phyloP scores from a whole-genome alignment of 2,329 filamentous ascomycete species.

The Fusarium sp. region DNA sequence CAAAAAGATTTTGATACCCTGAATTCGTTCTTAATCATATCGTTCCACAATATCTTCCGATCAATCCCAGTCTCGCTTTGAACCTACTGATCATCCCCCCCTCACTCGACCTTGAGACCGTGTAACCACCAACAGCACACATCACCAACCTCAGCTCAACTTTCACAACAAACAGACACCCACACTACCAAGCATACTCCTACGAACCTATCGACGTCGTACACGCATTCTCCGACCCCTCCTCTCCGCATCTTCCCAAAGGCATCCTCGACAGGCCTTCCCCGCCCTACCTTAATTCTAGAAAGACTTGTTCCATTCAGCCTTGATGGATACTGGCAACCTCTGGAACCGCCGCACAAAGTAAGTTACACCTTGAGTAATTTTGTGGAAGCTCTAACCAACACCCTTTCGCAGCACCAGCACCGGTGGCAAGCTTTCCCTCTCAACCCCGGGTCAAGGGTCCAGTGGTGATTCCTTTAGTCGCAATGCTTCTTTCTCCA shows the following conservation, averaged over 20 bases:
- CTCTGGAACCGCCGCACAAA: conserved; percentile 87
- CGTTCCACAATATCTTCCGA: conserved; percentile 20
- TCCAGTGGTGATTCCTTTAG: conserved; percentile 66
- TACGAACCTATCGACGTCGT: conserved; percentile 9
- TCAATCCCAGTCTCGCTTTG: conserved; percentile 11
- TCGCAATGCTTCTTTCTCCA: conserved; percentile 74
- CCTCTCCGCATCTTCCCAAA: conserved; percentile 23
- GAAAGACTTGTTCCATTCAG: conserved; percentile 48
- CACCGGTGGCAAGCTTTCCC: conserved; percentile 85
- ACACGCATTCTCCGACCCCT: conserved; percentile 14
- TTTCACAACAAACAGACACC: conserved; percentile 4
- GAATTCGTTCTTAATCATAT: neutral
- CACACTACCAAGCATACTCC: conserved; percentile 2
- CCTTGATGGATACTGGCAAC: conserved; percentile 67
- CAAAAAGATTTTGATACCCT: conserved; percentile 27
- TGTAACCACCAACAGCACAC: conserved; percentile 31
- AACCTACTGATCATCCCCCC: conserved; percentile 36
- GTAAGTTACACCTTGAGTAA: conserved; percentile 63
- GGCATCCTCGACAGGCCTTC: conserved; percentile 44
- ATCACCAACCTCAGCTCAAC: conserved; percentile 35
- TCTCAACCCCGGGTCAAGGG: conserved; percentile 78
- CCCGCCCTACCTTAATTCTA: conserved; percentile 44
- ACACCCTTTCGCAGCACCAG: conserved; percentile 57
- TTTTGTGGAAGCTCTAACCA: conserved; percentile 30
- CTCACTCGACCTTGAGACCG: conserved; percentile 38